A percentile compares a stretch with the other conserved stretches of the same genome.
These are phyloP conservation scores for Hamamelis virginiana DNA, from an alignment of 164 flowering plant species.

Conservation along the genomic window DNA sequence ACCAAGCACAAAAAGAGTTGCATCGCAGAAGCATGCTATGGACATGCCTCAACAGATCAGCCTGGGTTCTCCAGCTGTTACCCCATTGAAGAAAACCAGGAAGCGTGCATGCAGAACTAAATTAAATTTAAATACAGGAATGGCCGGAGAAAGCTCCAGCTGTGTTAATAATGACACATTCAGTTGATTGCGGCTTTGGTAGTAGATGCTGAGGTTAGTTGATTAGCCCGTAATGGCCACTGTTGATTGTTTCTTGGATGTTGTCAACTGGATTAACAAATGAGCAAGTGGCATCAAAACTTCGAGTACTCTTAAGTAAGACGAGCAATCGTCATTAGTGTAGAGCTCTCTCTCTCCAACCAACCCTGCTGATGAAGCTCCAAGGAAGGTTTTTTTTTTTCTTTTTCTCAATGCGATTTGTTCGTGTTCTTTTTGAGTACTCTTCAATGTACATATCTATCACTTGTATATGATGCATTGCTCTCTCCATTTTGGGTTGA, in stretches of 20 bases:
- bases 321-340: neutral
- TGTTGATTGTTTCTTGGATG: neutral
- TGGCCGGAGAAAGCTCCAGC: constrained; percentile 5
- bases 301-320: neutral
- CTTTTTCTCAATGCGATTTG: neutral
- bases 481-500: neutral
- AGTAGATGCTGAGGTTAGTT: constrained; percentile 16
- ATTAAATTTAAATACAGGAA: constrained; percentile 7
- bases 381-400: no score
- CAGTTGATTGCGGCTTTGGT: neutral
- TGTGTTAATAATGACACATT: neutral
- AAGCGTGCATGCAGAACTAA: constrained; percentile 28
- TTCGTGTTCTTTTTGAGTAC: neutral
- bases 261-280: neutral
- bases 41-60: constrained; percentile 17
- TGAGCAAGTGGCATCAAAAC: neutral
- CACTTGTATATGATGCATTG: neutral
- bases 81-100: constrained; percentile 30
- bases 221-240: constrained; percentile 12
- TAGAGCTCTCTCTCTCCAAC: no score
- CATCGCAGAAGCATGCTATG: constrained; percentile 5
- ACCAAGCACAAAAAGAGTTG: constrained; percentile 4
- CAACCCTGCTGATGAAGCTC: no score
- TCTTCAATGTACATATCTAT: neutral
- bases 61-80: constrained; percentile 15